These are phyloP conservation scores for Malassezia pachydermatis DNA, from an alignment of 1,284 basidiomycete species.

Conservation along the genomic window DNA sequence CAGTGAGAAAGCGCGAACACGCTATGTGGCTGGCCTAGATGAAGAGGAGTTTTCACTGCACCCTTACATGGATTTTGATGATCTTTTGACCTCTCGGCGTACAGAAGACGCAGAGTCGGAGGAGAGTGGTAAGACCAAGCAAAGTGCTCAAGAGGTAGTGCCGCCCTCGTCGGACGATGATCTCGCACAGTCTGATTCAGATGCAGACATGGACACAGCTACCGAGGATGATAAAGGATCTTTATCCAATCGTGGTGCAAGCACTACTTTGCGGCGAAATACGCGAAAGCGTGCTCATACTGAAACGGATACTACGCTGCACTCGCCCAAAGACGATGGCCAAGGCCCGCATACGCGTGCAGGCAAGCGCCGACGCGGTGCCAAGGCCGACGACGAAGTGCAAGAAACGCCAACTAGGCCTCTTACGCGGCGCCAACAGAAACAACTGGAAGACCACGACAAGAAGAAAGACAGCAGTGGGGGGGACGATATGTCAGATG, in stretches of 20 bases:
- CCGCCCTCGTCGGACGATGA: constrained; percentile 1
- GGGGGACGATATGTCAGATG: neutral
- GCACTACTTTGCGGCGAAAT: neutral
- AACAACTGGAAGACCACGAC: constrained; percentile 9
- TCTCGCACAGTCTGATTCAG: constrained; percentile 2
- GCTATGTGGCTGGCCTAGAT: constrained; percentile 3
- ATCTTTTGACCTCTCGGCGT: neutral
- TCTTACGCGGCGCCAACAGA: constrained; percentile 12
- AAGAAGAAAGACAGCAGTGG: constrained; percentile 1
- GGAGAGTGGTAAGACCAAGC: neutral
- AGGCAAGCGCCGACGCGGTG: constrained; percentile 1
- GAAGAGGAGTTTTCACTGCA: constrained; percentile 16
- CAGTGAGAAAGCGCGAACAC: constrained; percentile 8
- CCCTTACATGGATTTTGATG: constrained; percentile 5
- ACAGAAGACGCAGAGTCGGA: no score
- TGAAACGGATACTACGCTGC: neutral
- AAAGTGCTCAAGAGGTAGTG: neutral
- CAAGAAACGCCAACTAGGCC: constrained; percentile 1
- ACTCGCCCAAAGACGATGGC: neutral
- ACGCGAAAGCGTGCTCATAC: constrained; percentile 9
- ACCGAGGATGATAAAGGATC: neutral
- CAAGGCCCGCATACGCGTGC: neutral
- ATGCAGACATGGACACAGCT: neutral
- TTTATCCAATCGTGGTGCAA: neutral
- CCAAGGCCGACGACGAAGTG: neutral